A percentile compares a stretch with the other conserved stretches of the same genome.
Conservation (phyloP, 306 rosid species). For the Acacia confusa region DNA sequence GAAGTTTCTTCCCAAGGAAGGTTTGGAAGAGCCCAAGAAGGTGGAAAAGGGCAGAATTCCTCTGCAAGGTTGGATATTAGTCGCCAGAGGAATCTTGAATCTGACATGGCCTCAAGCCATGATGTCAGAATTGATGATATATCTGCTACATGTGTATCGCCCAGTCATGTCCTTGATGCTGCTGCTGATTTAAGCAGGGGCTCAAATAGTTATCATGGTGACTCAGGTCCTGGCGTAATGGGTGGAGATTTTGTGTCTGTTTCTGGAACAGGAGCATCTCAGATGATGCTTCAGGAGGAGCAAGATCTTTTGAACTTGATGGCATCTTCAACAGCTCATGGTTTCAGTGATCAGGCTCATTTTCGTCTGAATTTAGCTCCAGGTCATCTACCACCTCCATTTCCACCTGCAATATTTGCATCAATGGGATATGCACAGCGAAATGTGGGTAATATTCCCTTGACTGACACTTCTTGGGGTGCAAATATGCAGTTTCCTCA, state of each 20-base stretch:
- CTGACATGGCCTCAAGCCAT: constrained; percentile 44
- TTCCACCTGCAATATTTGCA: constrained; percentile 57
- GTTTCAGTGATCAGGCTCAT: constrained; percentile 59
- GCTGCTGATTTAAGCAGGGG: constrained; percentile 45
- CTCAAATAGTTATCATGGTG: constrained; percentile 52
- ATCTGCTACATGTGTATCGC: constrained; percentile 36
- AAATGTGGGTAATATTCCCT: constrained; percentile 63
- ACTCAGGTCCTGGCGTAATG: constrained; percentile 45
- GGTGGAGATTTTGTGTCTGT: constrained; percentile 57
- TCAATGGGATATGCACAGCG: constrained; percentile 67
- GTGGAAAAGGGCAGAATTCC: constrained; percentile 46
- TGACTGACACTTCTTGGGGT: constrained; percentile 67
- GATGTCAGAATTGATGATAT: constrained; percentile 45
- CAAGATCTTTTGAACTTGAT: constrained; percentile 76
- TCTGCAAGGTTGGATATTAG: constrained; percentile 47
- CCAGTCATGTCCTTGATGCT: constrained; percentile 42
- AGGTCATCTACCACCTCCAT: constrained; percentile 58
- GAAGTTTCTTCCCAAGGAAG: constrained; percentile 58
- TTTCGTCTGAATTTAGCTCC: constrained; percentile 58
- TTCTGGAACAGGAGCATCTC: constrained; percentile 47
- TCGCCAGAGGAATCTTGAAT: constrained; percentile 47
- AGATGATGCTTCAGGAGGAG: constrained; percentile 77
- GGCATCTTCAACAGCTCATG: constrained; percentile 54
- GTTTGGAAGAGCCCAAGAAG: constrained; percentile 44
- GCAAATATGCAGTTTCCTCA: constrained; percentile 60